Percentiles rank a stretch among this genome's conserved stretches.
These are phyloP conservation scores for Aspergillus sclerotialis DNA, from an alignment of 2,329 filamentous ascomycete genomes.

Conservation along the genomic window DNA sequence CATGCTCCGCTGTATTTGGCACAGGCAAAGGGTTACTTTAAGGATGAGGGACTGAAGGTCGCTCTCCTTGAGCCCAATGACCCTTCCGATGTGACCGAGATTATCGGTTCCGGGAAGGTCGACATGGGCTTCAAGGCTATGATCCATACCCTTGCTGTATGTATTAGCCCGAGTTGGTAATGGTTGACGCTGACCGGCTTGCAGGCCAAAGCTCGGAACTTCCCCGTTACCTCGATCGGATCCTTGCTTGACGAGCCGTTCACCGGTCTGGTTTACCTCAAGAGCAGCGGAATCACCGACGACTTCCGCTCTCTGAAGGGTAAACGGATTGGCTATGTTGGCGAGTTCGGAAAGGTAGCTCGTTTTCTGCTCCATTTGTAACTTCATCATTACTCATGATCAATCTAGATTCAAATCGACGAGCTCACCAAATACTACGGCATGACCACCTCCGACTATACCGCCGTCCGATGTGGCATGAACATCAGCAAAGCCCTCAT, in stretches of 20 bases:
- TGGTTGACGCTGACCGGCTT: conserved; percentile 7
- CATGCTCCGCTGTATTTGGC: conserved; percentile 72
- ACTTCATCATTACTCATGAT: background rate
- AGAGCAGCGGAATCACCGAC: conserved; percentile 63
- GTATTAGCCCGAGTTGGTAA: too few species aligned
- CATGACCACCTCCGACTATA: conserved; percentile 67
- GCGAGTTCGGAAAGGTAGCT: conserved; percentile 63
- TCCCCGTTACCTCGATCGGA: conserved; percentile 65
- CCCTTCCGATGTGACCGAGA: conserved; percentile 74
- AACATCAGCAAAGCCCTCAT: conserved; percentile 73
- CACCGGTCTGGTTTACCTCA: conserved; percentile 71
- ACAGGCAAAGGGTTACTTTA: conserved; percentile 67
- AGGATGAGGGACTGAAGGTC: conserved; percentile 69
- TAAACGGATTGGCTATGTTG: conserved; percentile 72
- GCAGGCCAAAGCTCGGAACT: conserved; percentile 66
- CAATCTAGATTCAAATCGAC: conserved; percentile 64
- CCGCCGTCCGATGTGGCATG: conserved; percentile 72
- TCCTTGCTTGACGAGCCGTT: conserved; percentile 74
- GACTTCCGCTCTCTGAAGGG: conserved; percentile 70
- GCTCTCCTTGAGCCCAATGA: conserved; percentile 72
- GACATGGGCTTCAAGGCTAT: conserved; percentile 78
- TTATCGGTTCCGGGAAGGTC: conserved; percentile 68
- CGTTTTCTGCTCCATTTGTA: background rate
- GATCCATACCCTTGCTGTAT: conserved; percentile 70
- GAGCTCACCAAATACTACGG: conserved; percentile 72